Evolutionary conservation across 2,329 filamentous ascomycete species (phyloP).

Genomic region (Phaeophleospora eucalypticola): DNA sequence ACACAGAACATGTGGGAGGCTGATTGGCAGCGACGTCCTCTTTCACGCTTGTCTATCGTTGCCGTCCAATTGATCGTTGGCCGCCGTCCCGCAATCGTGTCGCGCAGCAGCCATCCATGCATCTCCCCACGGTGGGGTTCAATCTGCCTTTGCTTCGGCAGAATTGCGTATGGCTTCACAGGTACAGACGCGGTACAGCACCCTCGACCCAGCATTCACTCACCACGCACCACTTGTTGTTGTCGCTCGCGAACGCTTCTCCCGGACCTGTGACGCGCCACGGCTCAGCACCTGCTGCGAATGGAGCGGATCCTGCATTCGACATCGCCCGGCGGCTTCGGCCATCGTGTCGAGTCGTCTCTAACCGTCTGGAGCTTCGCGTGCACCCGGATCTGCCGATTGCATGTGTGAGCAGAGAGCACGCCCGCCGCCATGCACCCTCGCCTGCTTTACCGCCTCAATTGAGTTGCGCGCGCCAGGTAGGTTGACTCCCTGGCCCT

Average conservation of each 20-base stretch:
- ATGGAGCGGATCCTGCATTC: no score
- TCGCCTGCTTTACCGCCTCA: constrained; percentile 2
- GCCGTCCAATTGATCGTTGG: not conserved
- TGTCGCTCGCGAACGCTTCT: no score
- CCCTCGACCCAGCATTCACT: no score
- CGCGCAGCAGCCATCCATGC: not conserved
- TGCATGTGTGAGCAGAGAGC: constrained; percentile 5
- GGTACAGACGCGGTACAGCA: no score
- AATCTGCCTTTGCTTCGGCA: constrained; percentile 4
- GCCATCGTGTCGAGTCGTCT: not conserved
- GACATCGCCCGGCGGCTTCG: not conserved
- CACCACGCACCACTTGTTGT: no score
- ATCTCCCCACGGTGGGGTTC: not conserved
- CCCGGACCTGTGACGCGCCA: no score
- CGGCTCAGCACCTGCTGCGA: no score
- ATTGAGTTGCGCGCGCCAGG: not conserved
- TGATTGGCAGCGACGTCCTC: not conserved
- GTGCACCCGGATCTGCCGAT: constrained; percentile 1
- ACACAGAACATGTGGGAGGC: not conserved
- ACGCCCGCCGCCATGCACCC: not conserved
- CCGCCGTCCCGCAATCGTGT: not conserved
- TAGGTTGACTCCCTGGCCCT: constrained; percentile 1
- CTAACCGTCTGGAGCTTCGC: not conserved
- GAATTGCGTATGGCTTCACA: constrained; percentile 4
- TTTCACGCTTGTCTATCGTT: not conserved